phyloP scores from a whole-genome alignment of 371 early-diverging fungal genomes.

The Mortierella sp. region DNA sequence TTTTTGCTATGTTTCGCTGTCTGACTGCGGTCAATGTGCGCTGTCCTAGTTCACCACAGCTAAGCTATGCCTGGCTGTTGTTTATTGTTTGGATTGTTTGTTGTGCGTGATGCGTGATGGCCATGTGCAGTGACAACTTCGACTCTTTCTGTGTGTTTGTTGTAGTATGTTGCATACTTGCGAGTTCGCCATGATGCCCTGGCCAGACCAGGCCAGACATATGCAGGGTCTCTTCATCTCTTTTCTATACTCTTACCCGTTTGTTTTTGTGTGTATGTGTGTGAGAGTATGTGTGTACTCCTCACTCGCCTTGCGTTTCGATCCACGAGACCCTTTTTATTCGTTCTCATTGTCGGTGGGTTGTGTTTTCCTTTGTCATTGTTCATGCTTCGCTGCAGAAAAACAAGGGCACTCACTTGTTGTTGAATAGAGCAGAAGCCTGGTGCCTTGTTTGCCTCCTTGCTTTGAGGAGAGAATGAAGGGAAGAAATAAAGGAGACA shows the following conservation, averaged over 20 bases:
- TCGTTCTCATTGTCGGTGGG: background rate
- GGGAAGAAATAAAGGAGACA: background rate
- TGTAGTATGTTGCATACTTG: background rate
- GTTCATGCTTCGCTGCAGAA: constrained; percentile 8
- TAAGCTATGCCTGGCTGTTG: too few relatives aligned
- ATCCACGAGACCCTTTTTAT: background rate
- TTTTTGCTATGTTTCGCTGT: too few relatives aligned
- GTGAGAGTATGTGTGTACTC: background rate
- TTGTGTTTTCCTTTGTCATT: background rate
- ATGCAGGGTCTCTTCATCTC: background rate
- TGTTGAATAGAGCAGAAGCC: constrained; percentile 25
- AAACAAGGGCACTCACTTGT: constrained; percentile 24
- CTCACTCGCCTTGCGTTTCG: background rate
- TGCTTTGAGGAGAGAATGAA: constrained; percentile 8
- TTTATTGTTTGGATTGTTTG: background rate
- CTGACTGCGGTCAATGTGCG: too few relatives aligned
- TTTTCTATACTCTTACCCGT: background rate
- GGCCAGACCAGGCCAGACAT: background rate
- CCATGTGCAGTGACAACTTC: too few relatives aligned
- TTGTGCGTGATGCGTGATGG: too few relatives aligned
- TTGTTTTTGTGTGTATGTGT: background rate
- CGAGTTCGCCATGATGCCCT: background rate
- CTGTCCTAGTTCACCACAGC: too few relatives aligned
- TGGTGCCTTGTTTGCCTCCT: constrained; percentile 35
- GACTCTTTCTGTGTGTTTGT: too few relatives aligned